Conservation (phyloP, 352 stramenopile genomes). For the Globisporangium splendens region DNA sequence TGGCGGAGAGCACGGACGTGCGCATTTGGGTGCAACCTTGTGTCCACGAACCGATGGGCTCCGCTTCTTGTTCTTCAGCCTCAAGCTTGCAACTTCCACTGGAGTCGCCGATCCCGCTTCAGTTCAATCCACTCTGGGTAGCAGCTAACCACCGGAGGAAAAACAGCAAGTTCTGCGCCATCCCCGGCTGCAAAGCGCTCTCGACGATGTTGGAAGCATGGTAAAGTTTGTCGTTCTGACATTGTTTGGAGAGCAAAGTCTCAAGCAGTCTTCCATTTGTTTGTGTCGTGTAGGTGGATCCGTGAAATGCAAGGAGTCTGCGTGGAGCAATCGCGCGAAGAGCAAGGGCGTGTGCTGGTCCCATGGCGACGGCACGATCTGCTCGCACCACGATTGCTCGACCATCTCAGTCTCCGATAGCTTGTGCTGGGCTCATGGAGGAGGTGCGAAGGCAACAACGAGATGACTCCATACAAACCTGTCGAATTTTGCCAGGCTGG, state of each 20-base stretch:
- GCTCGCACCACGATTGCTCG: no score
- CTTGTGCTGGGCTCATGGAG: conserved; percentile 40
- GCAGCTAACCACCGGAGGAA: conserved; percentile 13
- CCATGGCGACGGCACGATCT: no score
- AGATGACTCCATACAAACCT: background rate
- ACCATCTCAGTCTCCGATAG: no score
- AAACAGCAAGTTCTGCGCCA: conserved; percentile 51
- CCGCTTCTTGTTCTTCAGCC: no score
- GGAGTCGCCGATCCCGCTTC: background rate
- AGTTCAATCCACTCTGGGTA: no score
- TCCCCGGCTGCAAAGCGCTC: conserved; percentile 49
- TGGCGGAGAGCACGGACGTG: no score
- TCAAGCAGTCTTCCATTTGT: no score
- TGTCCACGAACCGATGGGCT: no score
- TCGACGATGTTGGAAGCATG: conserved; percentile 48
- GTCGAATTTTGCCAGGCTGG: background rate
- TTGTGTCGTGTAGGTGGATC: conserved; percentile 24
- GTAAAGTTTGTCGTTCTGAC: background rate
- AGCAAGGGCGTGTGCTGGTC: no score
- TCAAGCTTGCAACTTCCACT: no score
- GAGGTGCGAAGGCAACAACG: conserved; percentile 1
- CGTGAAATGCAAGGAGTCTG: conserved; percentile 46
- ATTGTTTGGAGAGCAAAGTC: no score
- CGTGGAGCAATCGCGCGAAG: conserved; percentile 49
- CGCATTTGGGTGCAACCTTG: no score